These are phyloP conservation scores for Leccinum proliferum DNA, from an alignment of 1,284 basidiomycete genomes.

Conservation along the genomic window DNA sequence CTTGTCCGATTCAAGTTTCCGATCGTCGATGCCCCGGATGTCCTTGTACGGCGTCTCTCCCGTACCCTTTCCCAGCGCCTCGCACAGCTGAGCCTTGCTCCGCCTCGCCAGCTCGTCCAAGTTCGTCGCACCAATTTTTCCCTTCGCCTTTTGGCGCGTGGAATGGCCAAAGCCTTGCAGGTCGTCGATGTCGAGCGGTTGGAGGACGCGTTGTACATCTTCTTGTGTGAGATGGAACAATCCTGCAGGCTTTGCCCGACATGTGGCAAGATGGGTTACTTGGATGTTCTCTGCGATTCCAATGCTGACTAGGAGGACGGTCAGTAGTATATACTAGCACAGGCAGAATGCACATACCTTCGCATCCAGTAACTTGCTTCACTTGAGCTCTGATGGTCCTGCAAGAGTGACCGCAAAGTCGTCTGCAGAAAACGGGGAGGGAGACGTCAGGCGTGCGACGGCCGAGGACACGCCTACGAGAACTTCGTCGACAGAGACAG, in stretches of 20 bases:
- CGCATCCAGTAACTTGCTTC: slow-evolving; percentile 73
- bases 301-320: slow-evolving; percentile 62
- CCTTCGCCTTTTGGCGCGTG: slow-evolving; percentile 64
- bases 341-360: slow-evolving; percentile 45
- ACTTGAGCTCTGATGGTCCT: slow-evolving; percentile 76
- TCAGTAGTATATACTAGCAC: slow-evolving; percentile 4
- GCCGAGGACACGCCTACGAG: slow-evolving; percentile 82
- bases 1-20: slow-evolving; percentile 77
- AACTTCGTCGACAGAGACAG: slow-evolving; percentile 95
- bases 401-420: slow-evolving; percentile 73
- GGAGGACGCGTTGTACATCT: slow-evolving; percentile 56
- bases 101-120: slow-evolving; percentile 65
- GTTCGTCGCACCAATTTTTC: slow-evolving; percentile 70
- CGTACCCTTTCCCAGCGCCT: slow-evolving; percentile 74
- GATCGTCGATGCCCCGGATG: slow-evolving; percentile 78
- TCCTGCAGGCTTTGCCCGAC: slow-evolving; percentile 86
- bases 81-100: slow-evolving; percentile 60
- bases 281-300: slow-evolving; percentile 92
- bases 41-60: slow-evolving; percentile 85
- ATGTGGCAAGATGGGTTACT: slow-evolving; percentile 88
- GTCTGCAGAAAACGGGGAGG: slow-evolving; percentile 25
- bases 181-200: slow-evolving; percentile 78
- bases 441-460: slow-evolving; percentile 42
- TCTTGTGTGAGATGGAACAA: slow-evolving; percentile 67
- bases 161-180: slow-evolving; percentile 86